Base-by-base conservation (phyloP, 306 rosid genomes). In the Ormosia emarginata region DNA sequence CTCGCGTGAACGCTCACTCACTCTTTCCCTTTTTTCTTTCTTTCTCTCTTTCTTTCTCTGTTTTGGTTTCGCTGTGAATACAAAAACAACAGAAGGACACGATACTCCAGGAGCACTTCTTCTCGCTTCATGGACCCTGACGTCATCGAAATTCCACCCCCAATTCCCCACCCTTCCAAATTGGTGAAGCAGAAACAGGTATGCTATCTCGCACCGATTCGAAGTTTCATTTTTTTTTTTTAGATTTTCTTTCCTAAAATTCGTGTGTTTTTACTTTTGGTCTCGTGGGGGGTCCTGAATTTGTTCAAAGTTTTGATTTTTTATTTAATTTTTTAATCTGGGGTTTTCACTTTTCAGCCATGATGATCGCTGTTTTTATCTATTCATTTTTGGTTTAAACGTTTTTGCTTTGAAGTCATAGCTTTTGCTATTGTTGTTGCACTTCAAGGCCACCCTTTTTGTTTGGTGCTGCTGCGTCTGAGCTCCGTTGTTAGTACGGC, bases 101-200 rank as follows among this genome's bases (percentile, higher is more conserved):
- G 8, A 36, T 44, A 67, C 64, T 75, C 80, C 2, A 75, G 49
- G 10, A 52, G 66, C 68, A 39, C 67, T 29, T 32, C 41, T 67
- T 81, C 82, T 43, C 50, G 6, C 15, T 66, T 67, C 62, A 86
- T 90, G 93, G 94, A 92, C 66, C 79, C 92, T 67, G 92, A 90
- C 37, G 85, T 90, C 63, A 39, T 92, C n/a, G 92, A 82, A 82
- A 81, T 88, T 50, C 71, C 89, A 13, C 90, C 95, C 52, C 82
- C 87, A 75, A 63, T 85, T 59, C 66, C 66, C 29, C 82, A 40
- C 39, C n/a, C 84, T 71, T 24, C 87, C 5, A 84, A 78, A 33
- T 68, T 81, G 37, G 73, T 55, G 10, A 80, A 83, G 17, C 79
- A 79, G 37, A 89, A 89, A 63, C 90, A 81, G 93, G 98, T 92